A percentile compares a stretch with the other conserved stretches of the same genome.
Evolutionary conservation across 176 grass and related monocot species (phyloP).

Genomic region (Lolium rigidum): DNA sequence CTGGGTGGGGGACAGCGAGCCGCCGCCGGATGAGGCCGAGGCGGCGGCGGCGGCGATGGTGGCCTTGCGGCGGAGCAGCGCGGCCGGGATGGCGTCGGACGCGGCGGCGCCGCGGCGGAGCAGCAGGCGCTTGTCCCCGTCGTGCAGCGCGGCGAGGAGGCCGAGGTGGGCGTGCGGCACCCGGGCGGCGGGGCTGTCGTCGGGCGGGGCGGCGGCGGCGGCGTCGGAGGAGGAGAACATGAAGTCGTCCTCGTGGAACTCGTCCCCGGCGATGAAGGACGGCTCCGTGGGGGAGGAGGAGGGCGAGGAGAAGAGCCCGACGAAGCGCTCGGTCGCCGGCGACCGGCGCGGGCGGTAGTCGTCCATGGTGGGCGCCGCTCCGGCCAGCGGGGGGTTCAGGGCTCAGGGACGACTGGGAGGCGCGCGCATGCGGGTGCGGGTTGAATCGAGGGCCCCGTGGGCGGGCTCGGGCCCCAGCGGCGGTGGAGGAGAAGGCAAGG

Average conservation of each 20-base stretch:
- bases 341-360: conserved; percentile 52
- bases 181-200: not conserved
- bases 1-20: conserved; percentile 34
- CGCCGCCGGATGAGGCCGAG: conserved; percentile 8
- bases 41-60: conserved; percentile 56
- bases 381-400: not conserved
- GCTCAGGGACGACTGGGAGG: too few species aligned
- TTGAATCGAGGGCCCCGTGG: conserved; percentile 16
- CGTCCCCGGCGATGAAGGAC: conserved; percentile 50
- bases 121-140: conserved; percentile 53
- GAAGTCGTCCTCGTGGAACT: conserved; percentile 61
- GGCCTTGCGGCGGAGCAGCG: conserved; percentile 46
- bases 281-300: conserved; percentile 58
- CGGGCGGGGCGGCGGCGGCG: not conserved
- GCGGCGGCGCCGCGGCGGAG: conserved; percentile 36
- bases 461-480: conserved; percentile 11
- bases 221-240: conserved; percentile 45
- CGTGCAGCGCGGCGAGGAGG: conserved; percentile 63
- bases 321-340: conserved; percentile 55
- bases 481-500: not conserved
- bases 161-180: conserved; percentile 44
- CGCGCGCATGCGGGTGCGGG: conserved; percentile 42
- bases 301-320: conserved; percentile 65
- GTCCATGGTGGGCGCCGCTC: conserved; percentile 43
- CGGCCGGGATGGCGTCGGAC: conserved; percentile 21